A percentile compares a stretch with the other conserved stretches of the same genome.
phyloP scores from a whole-genome alignment of 106 monocot genomes.

The Dioscorea alata region DNA sequence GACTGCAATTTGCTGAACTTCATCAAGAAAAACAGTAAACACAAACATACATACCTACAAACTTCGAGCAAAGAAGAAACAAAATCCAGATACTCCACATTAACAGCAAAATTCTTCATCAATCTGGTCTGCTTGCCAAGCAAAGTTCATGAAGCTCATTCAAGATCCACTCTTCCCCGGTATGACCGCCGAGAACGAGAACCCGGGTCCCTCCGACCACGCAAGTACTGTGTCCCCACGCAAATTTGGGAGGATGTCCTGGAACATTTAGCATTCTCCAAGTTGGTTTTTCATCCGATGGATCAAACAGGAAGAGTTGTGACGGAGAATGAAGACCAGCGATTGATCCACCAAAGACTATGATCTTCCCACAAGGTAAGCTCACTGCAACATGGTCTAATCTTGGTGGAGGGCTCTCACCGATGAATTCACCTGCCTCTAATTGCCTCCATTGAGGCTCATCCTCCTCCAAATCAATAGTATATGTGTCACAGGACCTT shows the following conservation, averaged over 20 bases:
- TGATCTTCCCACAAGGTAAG: conserved; percentile 83
- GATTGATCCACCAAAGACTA: conserved; percentile 85
- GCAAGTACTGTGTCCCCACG: conserved; percentile 96
- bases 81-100: too few relatives aligned
- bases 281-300: conserved; percentile 62
- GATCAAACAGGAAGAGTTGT: conserved; percentile 77
- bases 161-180: conserved; percentile 90
- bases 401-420: conserved; percentile 58
- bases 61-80: too few relatives aligned
- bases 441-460: conserved; percentile 79
- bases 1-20: neutral
- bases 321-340: conserved; percentile 86
- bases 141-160: conserved; percentile 92
- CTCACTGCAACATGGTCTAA: conserved; percentile 87
- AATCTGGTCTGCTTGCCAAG: conserved; percentile 55
- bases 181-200: conserved; percentile 77
- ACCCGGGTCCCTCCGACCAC: conserved; percentile 90
- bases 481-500: conserved; percentile 74
- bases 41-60: too few relatives aligned
- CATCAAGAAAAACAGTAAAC: neutral
- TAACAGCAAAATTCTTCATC: neutral
- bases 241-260: conserved; percentile 79
- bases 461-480: conserved; percentile 64
- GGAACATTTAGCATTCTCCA: conserved; percentile 84
- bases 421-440: conserved; percentile 38